Base-by-base conservation (phyloP, 805 yeast species). In the Torulaspora delbrueckii region DNA sequence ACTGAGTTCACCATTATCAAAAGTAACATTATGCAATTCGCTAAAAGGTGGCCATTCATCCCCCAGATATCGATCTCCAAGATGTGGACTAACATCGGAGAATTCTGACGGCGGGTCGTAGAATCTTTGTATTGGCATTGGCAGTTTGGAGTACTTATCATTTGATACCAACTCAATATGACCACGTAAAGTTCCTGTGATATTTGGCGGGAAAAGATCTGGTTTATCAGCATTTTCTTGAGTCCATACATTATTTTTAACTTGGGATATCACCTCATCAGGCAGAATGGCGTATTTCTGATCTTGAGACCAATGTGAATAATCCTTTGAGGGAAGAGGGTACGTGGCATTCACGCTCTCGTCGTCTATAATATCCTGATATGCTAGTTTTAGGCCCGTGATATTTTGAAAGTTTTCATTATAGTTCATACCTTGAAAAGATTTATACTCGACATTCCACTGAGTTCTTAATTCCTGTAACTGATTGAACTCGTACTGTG, bases 301-400 rank as follows among this genome's bases (percentile, higher is more conserved):
- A 48, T 71, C 69, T 48, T 78, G 81, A 19, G 56, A 39, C 66
- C 80, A 77, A 2, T 71, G 63, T 5, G 65, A 55, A 45, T 79
- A 71, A 37, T 69, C 64, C 42, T 68, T 70, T 5, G 64, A 67
- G 1, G 69, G 78, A 22, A 82, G 61, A 0, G 90, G 90, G 76
- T 82, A 82, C 0, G 78, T 72, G 18, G 67, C 65, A 48, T 74
- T 72, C 1, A 65, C 68, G 23, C 70, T 70, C 40, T 72, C 65
- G 9, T 76, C 75, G 4, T 68, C 60, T 1, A 74, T 16, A 12
- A 71, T 73, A 62, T 84, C 95, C 8, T 72, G 68, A 54, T 85
- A 86, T 25, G 87, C 78, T 27, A 82, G 63, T 55, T 72, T 74
- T 47, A 82, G 77, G 3, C 96, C 96, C 0, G 93, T 84, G 12